phyloP scores from a whole-genome alignment of 2,329 filamentous ascomycete genomes.

The Juglanconis juglandina region DNA sequence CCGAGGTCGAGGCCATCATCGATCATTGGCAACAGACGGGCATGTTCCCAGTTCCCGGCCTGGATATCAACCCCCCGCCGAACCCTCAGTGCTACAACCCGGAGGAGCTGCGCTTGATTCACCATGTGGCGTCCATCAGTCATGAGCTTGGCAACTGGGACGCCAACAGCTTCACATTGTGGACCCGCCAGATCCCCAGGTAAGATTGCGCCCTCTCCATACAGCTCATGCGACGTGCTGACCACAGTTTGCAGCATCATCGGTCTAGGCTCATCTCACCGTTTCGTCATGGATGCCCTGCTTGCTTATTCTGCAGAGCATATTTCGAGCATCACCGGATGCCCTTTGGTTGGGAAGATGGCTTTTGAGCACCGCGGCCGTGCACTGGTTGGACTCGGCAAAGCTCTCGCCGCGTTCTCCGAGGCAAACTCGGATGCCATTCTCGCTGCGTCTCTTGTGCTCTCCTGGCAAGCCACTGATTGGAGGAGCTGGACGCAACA shows the following conservation, averaged over 20 bases:
- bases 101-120: constrained; percentile 81
- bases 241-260: constrained; percentile 58
- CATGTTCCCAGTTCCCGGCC: constrained; percentile 78
- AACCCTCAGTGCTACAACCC: constrained; percentile 69
- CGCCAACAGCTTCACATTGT: constrained; percentile 81
- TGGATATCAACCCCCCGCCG: constrained; percentile 72
- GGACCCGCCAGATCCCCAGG: constrained; percentile 91
- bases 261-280: constrained; percentile 73
- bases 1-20: constrained; percentile 77
- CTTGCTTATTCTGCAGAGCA: constrained; percentile 94
- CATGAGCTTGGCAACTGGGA: constrained; percentile 75
- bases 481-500: constrained; percentile 93
- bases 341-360: constrained; percentile 79
- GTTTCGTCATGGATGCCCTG: constrained; percentile 91
- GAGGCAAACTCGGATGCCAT: constrained; percentile 86
- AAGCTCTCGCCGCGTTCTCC: constrained; percentile 81
- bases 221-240: constrained; percentile 17
- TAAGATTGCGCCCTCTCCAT: constrained; percentile 44
- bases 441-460: constrained; percentile 82
- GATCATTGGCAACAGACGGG: constrained; percentile 81
- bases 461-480: constrained; percentile 95
- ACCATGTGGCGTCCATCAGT: constrained; percentile 84
- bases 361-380: constrained; percentile 84
- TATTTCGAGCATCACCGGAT: constrained; percentile 84
- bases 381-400: constrained; percentile 82